These are phyloP conservation scores for Bidens hawaiensis DNA, from an alignment of 140 eudicot species.

Conservation along the genomic window DNA sequence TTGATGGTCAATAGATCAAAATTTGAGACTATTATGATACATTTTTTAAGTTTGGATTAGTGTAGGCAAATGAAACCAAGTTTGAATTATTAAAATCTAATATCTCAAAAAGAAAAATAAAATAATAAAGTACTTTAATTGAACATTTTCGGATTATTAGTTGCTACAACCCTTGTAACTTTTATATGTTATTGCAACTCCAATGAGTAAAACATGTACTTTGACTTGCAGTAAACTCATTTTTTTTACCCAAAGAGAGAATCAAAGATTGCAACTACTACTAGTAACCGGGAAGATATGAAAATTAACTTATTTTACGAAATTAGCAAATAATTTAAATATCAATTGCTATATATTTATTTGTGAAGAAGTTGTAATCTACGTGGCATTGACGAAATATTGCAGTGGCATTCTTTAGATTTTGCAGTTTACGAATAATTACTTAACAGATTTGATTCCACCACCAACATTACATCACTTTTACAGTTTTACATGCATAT, in stretches of 20 bases:
- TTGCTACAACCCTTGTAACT: not conserved
- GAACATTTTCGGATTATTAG: not conserved
- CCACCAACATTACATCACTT: conserved; percentile 36
- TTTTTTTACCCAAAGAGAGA: not conserved
- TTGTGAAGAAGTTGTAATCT: not conserved
- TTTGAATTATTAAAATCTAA: no score
- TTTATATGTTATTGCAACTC: not conserved
- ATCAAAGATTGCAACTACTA: not conserved
- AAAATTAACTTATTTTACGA: not conserved
- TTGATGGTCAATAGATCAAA: no score
- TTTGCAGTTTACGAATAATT: conserved; percentile 22
- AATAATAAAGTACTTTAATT: no score
- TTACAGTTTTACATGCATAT: conserved; percentile 25
- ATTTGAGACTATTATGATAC: no score
- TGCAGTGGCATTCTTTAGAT: conserved; percentile 16
- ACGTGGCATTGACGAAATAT: conserved; percentile 16
- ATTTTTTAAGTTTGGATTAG: no score
- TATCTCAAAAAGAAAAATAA: no score
- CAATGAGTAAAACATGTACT: not conserved
- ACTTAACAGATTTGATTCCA: conserved; percentile 27
- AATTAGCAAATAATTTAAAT: not conserved
- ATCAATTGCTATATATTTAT: not conserved
- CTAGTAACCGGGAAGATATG: not conserved
- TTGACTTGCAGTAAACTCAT: not conserved
- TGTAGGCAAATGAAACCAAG: no score